Percentiles rank a stretch among this genome's conserved stretches.
Conservation (phyloP, 2,329 filamentous ascomycete species). For the Claviceps purpurea region DNA sequence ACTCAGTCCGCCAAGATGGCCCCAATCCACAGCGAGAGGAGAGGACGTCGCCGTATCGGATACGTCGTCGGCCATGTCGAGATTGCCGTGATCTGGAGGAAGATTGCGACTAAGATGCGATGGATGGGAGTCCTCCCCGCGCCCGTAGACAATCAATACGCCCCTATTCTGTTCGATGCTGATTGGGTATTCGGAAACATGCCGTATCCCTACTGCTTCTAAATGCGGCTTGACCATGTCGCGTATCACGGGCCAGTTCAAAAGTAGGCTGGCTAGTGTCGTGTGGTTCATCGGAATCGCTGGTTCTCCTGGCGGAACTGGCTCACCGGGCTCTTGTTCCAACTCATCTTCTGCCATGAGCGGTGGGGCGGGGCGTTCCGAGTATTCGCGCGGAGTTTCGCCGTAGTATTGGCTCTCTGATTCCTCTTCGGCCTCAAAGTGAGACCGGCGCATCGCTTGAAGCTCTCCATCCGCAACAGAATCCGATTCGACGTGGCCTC, state of each 20-base stretch:
- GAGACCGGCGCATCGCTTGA: conserved; percentile 12
- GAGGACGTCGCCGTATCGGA: conserved; percentile 41
- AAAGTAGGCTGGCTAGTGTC: conserved; percentile 71
- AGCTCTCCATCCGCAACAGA: conserved; percentile 17
- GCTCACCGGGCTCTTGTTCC: conserved; percentile 37
- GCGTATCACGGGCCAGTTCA: conserved; percentile 58
- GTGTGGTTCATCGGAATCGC: conserved; percentile 77
- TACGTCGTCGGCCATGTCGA: conserved; percentile 33
- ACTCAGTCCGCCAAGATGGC: conserved; percentile 39
- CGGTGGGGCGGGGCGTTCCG: conserved; percentile 14
- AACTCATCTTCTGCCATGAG: conserved; percentile 32
- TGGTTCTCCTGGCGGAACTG: conserved; percentile 44
- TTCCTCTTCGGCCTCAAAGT: conserved; percentile 4
- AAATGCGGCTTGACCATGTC: conserved; percentile 44
- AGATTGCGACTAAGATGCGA: conserved; percentile 33
- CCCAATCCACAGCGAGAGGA: conserved; percentile 40
- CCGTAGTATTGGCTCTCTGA: conserved; percentile 10
- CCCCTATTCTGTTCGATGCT: conserved; percentile 62
- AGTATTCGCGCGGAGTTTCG: conserved; percentile 14
- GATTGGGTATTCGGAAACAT: conserved; percentile 61
- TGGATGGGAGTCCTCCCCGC: conserved; percentile 58
- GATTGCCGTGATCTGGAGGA: conserved; percentile 20
- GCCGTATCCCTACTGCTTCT: conserved; percentile 34
- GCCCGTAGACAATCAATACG: conserved; percentile 60
- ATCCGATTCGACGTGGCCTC: conserved; percentile 14